Evolutionary conservation across 768 basidiomycete genomes (phyloP).

Genomic region (Agaricus blazei): DNA sequence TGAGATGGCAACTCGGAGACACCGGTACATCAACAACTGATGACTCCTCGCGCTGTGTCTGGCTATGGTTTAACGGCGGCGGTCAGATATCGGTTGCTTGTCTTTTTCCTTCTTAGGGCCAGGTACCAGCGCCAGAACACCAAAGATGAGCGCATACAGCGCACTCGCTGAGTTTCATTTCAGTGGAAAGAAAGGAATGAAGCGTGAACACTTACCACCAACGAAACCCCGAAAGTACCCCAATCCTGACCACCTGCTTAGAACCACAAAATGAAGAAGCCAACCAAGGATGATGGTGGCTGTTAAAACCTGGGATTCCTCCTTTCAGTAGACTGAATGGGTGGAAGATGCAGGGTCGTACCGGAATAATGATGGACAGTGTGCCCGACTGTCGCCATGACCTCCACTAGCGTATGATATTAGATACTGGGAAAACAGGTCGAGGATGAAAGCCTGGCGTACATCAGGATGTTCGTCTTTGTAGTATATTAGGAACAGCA

Average conservation of each 20-base stretch:
- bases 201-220: constrained; percentile 41
- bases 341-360: constrained; percentile 17
- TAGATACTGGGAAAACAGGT: background rate
- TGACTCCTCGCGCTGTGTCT: background rate
- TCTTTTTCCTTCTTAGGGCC: constrained; percentile 40
- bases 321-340: background rate
- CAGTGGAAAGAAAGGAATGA: background rate
- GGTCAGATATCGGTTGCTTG: background rate
- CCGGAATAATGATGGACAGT: constrained; percentile 65
- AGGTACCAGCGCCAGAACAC: constrained; percentile 70
- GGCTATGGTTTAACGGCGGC: background rate
- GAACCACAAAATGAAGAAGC: constrained; percentile 53
- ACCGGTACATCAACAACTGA: too few species aligned
- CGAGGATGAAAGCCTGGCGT: constrained; percentile 1
- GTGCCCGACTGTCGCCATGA: constrained; percentile 70
- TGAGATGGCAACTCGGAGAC: too few species aligned
- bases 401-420: constrained; percentile 48
- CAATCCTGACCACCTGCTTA: constrained; percentile 63
- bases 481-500: constrained; percentile 62
- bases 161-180: constrained; percentile 46
- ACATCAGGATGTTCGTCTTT: constrained; percentile 69
- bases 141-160: constrained; percentile 65
- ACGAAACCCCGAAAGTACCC: constrained; percentile 61
- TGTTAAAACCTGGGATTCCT: constrained; percentile 43
- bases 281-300: constrained; percentile 66